Base-by-base conservation (phyloP, 2,329 filamentous ascomycete genomes). In the Trichoderma lentiforme region DNA sequence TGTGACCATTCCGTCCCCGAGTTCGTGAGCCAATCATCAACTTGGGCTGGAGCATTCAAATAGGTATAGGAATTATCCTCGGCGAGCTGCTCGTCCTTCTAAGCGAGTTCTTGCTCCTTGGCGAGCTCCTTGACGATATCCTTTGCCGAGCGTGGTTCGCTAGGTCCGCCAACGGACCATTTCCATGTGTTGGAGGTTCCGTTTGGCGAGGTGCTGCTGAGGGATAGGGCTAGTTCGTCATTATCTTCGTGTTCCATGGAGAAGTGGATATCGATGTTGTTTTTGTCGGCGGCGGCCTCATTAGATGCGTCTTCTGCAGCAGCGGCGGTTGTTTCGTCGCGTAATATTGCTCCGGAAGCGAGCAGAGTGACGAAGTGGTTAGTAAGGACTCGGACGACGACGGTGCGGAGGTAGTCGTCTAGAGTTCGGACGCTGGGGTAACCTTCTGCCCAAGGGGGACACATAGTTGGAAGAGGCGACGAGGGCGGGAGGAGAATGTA, bases 381-480 rank as follows among this genome's bases (percentile, higher is more conserved):
- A 0, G 82, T 78, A 3, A 87, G 78, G 56, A 80, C 79, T 58
- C 82, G 84, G 28, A 81, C 76, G 8, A 83, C 80, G 14, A 84
- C 83, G 21, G 82, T 82, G 70, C 81, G 79, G 9, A 88, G 74
- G 76, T 88, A 88, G 73, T 83, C 82, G 14, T 81, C 78, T 6
- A 87, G 81, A 39, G 85, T 84, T 11, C 76, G 73, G 18, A 85
- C 78, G 73, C 82, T 82, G 0, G 84, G 81, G 73, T 87, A 88
- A 6, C 81, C 79, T 28, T 85, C 82, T 12, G 78, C 76, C 65
- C 82, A 82, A 0, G 86, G 86, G 0, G 84, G 81, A 73, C 84
- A 87, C 18, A 79, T 73, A 5, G 73, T 68, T 3, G 81, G 78
- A 2, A 88, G 77, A 34, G 77, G 76, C 24, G 79, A 80, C 6